Base-by-base conservation (phyloP, 768 basidiomycete genomes). In the Leccinellum luteum region DNA sequence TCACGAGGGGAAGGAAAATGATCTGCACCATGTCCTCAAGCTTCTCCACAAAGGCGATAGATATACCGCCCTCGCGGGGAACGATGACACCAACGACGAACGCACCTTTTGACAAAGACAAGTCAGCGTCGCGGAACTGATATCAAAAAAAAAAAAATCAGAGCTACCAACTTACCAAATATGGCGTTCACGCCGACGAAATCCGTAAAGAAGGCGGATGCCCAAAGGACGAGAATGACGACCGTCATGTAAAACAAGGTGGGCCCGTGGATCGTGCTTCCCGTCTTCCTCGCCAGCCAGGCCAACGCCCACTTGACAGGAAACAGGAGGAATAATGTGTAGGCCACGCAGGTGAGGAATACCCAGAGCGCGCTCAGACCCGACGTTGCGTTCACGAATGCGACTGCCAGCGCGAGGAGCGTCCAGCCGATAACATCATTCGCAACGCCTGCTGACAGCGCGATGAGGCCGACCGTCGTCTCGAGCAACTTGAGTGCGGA, bases 181-280 rank as follows among this genome's bases (percentile, higher is more conserved):
- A 96, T 93, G 19, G 93, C 88, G 67, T 93, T 89, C 8, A 93
- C 91, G n/a, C 94, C 96, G 64, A 98, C 92, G 59, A 94, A 79
- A 65, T 96, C 94, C 0, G 94, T 97, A 69, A 98, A 88, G 75
- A 96, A 98, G 0, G 95, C 89, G 2, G 87, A 91, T 0, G 81
- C 85, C 74, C 98, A 95, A 17, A 94, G 76, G 17, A 92, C 68
- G 15, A 97, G 71, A 58, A 96, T 87, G 28, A 86, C 87, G 5
- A 85, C 73, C 0, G 92, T 92, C 92, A 98, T 95, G 73, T 94
- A 94, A 60, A 86, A 79, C 60, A 94, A 85, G 0, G 90, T 87
- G 0, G 96, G 96, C 0, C 90, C 90, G 47, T 84, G 87, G 57
- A 92, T 86, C 38, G 77, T 84, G 25, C 90, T 91, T 1, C 94